phyloP scores from a whole-genome alignment of 2,329 filamentous ascomycete genomes.

The Aspergillus hortae region DNA sequence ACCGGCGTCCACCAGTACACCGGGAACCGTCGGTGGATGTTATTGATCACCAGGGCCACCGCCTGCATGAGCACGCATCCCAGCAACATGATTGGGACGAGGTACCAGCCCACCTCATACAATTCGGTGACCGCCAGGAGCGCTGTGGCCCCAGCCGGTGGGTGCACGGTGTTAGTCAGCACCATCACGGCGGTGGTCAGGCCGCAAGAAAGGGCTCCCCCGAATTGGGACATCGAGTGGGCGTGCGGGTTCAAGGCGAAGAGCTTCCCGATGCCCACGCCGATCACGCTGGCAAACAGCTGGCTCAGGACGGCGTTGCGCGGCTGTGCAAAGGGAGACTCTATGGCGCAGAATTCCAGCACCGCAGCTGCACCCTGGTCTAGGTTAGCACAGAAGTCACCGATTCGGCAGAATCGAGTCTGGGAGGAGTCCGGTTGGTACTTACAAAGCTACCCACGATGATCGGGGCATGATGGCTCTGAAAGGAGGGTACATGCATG shows the following conservation, averaged over 20 bases:
- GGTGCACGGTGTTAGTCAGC: constrained; percentile 68
- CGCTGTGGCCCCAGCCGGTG: constrained; percentile 71
- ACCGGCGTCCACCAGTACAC: constrained; percentile 61
- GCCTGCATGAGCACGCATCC: constrained; percentile 59
- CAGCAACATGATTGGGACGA: constrained; percentile 62
- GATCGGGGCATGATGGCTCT: constrained; percentile 52
- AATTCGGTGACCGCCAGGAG: constrained; percentile 61
- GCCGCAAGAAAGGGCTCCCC: constrained; percentile 63
- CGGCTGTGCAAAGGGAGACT: constrained; percentile 69
- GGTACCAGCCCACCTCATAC: constrained; percentile 62
- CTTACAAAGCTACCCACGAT: constrained; percentile 70
- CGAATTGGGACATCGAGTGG: constrained; percentile 59
- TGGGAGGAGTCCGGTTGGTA: constrained; percentile 15
- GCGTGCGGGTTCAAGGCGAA: constrained; percentile 53
- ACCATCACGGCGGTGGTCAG: constrained; percentile 62
- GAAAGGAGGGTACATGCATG: constrained; percentile 53
- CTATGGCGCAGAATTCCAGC: constrained; percentile 69
- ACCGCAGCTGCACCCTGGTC: constrained; percentile 69
- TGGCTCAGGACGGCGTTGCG: constrained; percentile 68
- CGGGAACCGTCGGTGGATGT: constrained; percentile 64
- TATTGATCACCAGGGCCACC: constrained; percentile 64
- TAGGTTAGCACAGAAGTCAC: neutral
- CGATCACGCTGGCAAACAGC: constrained; percentile 58
- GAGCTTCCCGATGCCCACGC: constrained; percentile 61
- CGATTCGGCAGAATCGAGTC: neutral